phyloP scores from a whole-genome alignment of 192 early-diverging fungal species.

The Coemansia brasiliensis region DNA sequence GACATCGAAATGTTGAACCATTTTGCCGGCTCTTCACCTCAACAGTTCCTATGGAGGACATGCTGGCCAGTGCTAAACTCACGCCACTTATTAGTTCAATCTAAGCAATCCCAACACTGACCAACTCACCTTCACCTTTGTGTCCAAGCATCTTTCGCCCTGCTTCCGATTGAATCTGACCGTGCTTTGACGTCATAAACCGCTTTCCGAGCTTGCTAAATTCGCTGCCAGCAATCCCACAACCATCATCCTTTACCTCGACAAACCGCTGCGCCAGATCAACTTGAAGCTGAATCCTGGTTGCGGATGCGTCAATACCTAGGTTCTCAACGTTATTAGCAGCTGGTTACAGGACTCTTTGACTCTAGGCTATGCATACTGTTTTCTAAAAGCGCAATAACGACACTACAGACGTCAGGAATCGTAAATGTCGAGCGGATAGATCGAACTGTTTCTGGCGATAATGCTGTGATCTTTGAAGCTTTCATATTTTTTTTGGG shows the following conservation, averaged over 20 bases:
- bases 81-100: neutral
- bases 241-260: slow-evolving; percentile 35
- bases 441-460: neutral
- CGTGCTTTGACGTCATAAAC: slow-evolving; percentile 30
- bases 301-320: slow-evolving; percentile 45
- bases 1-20: slow-evolving; percentile 5
- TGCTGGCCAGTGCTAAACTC: slow-evolving; percentile 35
- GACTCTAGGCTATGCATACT: slow-evolving; percentile 8
- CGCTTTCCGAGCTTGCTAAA: slow-evolving; percentile 26
- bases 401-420: slow-evolving; percentile 29
- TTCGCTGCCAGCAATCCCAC: slow-evolving; percentile 14
- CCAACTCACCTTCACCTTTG: slow-evolving; percentile 36
- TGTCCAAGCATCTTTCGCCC: slow-evolving; percentile 13
- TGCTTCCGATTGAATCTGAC: neutral
- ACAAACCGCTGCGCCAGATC: slow-evolving; percentile 16
- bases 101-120: neutral
- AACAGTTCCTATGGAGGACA: slow-evolving; percentile 34
- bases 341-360: neutral
- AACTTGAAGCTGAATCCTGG: slow-evolving; percentile 22
- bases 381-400: slow-evolving; percentile 35
- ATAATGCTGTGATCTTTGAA: neutral
- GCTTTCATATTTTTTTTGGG: neutral
- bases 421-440: slow-evolving; percentile 29
- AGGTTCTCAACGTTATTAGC: neutral
- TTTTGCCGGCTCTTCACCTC: slow-evolving; percentile 18